Base-by-base conservation (phyloP, 2,329 filamentous ascomycete genomes). In the Plectosphaerella plurivora region DNA sequence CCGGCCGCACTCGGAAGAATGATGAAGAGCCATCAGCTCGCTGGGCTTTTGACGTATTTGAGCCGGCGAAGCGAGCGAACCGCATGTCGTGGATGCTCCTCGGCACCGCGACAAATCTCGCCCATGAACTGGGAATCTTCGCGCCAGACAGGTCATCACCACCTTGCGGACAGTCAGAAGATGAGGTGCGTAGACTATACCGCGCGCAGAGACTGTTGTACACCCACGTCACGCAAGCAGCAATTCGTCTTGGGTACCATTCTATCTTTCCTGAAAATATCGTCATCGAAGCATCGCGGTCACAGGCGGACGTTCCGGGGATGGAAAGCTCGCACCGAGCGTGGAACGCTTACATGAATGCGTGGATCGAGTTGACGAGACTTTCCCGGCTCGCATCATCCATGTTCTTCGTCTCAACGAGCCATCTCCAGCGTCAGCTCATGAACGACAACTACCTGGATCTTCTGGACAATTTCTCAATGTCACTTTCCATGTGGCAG, bases 51-150 rank as follows among this genome's bases (percentile, higher is more conserved):
- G 61, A 63, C 20, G 61, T 63, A 3, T 61, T 63, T 25, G 58
- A 63, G 15, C 61, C 61, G 1, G 59, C 61, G 0, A 61, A 61
- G 28, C 42, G 61, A 24, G 58, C 61, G 1, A 60, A 61, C 6
- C 52, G 61, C 22, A 63, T 63, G 61, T 63, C 61, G 1, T 63
- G 60, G 61, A 63, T 63, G 61, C 55, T 63, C 2, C 18, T 63
- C 0, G 61, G 61, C 1, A 52, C 57, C 45, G 61, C 61, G 0
- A 58, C 51, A 4, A 59, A 56, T 10, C 49, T 60, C 1, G 57
- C 46, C 1, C 57, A 62, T 12, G 60, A 62, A 36, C 56, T 62
- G 3, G 60, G 56, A 0, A 47, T 62, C 4, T 49, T 61, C 18
- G 54, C 54, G 3, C 28, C 11, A 33, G 28, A 33, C 7, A 4